Percentiles rank a stretch among this genome's conserved stretches.
These are phyloP conservation scores for Kwoniella dendrophila DNA, from an alignment of 768 basidiomycete species.

Conservation along the genomic window DNA sequence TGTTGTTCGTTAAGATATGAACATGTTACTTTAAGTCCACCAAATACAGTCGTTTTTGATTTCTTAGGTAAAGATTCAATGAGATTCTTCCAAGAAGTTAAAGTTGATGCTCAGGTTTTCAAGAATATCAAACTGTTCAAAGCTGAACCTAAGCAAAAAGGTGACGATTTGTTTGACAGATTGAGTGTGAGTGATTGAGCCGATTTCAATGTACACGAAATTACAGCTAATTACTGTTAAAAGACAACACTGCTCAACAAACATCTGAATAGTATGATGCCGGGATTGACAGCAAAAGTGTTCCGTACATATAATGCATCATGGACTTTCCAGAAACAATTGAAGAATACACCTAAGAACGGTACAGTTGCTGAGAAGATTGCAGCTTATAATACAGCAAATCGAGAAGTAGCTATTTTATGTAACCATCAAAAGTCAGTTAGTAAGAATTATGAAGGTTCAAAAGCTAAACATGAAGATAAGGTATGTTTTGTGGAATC, in stretches of 20 bases:
- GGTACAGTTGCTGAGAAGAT: conserved; percentile 91
- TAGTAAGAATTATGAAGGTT: conserved; percentile 87
- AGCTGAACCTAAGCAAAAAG: conserved; percentile 76
- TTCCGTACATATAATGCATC: conserved; percentile 99
- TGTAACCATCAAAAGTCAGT: conserved; percentile 98
- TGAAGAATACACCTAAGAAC: conserved; percentile 72
- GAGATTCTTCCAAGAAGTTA: conserved; percentile 80
- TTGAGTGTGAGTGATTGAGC: conserved; percentile 69
- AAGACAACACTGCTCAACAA: conserved; percentile 90
- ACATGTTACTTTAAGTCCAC: conserved; percentile 88
- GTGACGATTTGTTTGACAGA: conserved; percentile 90
- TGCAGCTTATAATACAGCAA: conserved; percentile 94
- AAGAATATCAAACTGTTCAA: conserved; percentile 99
- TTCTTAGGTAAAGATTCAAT: conserved; percentile 99
- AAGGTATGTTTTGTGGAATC: conserved; percentile 64
- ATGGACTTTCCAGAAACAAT: conserved; percentile 86
- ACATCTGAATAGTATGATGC: conserved; percentile 90
- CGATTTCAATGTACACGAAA: conserved; percentile 75
- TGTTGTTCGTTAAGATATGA: conserved; percentile 97
- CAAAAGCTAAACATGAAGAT: conserved; percentile 91
- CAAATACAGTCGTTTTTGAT: conserved; percentile 87
- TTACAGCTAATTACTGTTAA: conserved; percentile 89
- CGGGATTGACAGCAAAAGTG: conserved; percentile 96
- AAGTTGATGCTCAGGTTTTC: conserved; percentile 89
- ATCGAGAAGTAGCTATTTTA: conserved; percentile 92